Base-by-base conservation (phyloP, 106 monocot species). In the Dendrobium officinale region DNA sequence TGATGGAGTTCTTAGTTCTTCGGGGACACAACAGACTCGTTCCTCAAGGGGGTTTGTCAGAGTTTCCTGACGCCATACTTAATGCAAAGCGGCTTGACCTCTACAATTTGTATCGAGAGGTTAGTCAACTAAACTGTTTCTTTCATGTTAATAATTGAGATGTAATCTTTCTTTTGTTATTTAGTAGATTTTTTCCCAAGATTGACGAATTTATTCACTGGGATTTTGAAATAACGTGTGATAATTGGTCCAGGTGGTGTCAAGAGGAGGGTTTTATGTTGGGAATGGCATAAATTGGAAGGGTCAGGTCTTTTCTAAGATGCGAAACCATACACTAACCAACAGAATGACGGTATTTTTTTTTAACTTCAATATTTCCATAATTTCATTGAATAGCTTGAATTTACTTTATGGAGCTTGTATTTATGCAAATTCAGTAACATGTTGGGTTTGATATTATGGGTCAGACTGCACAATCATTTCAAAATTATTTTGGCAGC, bases 221-320 rank as follows among this genome's bases (percentile, higher is more conserved):
- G 74, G 67, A 78, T 86, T 40, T 47, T 22, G 18, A 58, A 15
- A 73, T 37, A 37, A 37, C 37, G 37, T 61, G 8, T 47, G 19
- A 55, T 6, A 76, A 67, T 64, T 70, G 3, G 33, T 73, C 27
- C 85, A 95, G 95, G 95, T 95, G 11, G 95, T 95, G 43, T 92
- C 95, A 26, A 95, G 95, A 79, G 95, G 95, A 72, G 95, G 95
- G 11, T 95, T 95, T 85, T 89, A 93, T 80, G 95, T 95, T 40
- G 95, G 95, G 17, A 95, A 95, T 85, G 95, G 95, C 42, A 95
- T 95, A 68, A 95, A 95, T 77, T 95, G 95, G 95, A 95, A 95
- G 72, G 95, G 95, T 0, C 95, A 95, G 80, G 95, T 95, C 67
- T 95, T 95, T 81, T 90, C 95, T 45, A 95, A 95, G 82, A 95